Conservation (phyloP, 176 grass and related monocot genomes). For the Zoysia pacifica region DNA sequence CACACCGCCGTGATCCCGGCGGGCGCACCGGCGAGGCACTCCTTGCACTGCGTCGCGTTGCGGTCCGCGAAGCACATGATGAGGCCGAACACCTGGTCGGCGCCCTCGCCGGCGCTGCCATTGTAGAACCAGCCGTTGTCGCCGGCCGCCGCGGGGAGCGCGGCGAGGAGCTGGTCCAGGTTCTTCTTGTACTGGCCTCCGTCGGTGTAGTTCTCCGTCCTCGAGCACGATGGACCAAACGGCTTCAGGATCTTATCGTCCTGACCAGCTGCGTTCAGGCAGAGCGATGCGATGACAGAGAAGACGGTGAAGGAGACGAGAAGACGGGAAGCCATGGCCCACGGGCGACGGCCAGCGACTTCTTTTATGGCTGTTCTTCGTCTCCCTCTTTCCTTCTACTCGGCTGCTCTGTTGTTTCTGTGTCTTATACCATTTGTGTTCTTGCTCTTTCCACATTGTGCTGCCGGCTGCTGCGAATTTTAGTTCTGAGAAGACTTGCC, state of each 20-base stretch:
- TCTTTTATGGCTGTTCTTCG: neutral
- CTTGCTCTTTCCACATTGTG: no score
- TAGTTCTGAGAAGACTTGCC: no score
- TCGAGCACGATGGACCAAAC: neutral
- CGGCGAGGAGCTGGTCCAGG: constrained; percentile 13
- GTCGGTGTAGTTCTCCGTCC: constrained; percentile 20
- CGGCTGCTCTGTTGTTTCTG: neutral
- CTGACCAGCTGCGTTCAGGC: neutral
- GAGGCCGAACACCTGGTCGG: constrained; percentile 38
- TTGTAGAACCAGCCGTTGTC: constrained; percentile 33
- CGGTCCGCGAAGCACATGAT: constrained; percentile 37
- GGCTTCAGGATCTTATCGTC: neutral
- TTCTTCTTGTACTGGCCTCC: constrained; percentile 40
- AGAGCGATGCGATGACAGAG: neutral
- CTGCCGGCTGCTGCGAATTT: no score
- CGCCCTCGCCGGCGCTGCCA: neutral
- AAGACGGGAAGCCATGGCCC: neutral
- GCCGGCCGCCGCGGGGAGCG: neutral
- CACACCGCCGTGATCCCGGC: neutral
- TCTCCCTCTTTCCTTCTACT: neutral
- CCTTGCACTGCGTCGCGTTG: neutral
- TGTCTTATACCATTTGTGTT: neutral
- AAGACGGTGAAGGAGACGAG: neutral
- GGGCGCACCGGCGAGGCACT: neutral
- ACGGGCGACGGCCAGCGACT: neutral